A percentile compares a stretch with the other conserved stretches of the same genome.
These are phyloP conservation scores for Metarhizium humberi DNA, from an alignment of 2,329 filamentous ascomycete species.

Conservation along the genomic window DNA sequence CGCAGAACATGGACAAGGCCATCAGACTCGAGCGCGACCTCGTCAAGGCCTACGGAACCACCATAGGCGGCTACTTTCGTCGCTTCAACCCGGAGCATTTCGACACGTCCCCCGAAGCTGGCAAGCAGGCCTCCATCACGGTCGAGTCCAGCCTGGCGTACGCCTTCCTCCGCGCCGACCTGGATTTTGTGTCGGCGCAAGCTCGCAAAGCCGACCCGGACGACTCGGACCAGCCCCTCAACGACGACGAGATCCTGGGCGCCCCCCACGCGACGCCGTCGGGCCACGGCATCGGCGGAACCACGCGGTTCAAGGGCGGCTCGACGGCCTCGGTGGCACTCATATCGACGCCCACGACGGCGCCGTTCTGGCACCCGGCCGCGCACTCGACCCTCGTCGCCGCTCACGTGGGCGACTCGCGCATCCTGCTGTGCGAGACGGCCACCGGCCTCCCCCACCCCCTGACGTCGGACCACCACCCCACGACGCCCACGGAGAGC, in stretches of 20 bases:
- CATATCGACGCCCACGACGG: conserved; percentile 83
- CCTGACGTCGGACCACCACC: conserved; percentile 86
- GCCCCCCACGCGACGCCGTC: conserved; percentile 43
- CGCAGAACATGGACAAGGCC: conserved; percentile 50
- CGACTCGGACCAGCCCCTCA: conserved; percentile 71
- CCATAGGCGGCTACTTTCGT: conserved; percentile 89
- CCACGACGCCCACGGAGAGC: conserved; percentile 75
- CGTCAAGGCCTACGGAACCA: conserved; percentile 67
- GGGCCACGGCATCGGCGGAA: conserved; percentile 59
- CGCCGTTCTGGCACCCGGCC: conserved; percentile 90
- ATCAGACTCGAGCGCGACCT: conserved; percentile 61
- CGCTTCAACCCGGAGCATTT: conserved; percentile 82
- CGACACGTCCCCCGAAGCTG: conserved; percentile 25
- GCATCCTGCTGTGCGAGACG: conserved; percentile 83
- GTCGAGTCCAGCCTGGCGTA: conserved; percentile 79
- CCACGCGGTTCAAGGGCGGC: conserved; percentile 78
- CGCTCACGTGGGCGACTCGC: conserved; percentile 88
- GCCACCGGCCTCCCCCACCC: conserved; percentile 70
- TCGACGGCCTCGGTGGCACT: conserved; percentile 85
- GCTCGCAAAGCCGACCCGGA: conserved; percentile 69
- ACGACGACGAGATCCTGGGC: conserved; percentile 76
- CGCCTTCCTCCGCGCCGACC: conserved; percentile 85
- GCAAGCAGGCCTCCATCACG: conserved; percentile 36
- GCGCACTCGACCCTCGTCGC: conserved; percentile 76
- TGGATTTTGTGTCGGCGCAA: conserved; percentile 89